Evolutionary conservation across 371 early-diverging fungal species (phyloP), one percentile per base, ranked within the genome.

Genomic region (Coemansia sp.): DNA sequence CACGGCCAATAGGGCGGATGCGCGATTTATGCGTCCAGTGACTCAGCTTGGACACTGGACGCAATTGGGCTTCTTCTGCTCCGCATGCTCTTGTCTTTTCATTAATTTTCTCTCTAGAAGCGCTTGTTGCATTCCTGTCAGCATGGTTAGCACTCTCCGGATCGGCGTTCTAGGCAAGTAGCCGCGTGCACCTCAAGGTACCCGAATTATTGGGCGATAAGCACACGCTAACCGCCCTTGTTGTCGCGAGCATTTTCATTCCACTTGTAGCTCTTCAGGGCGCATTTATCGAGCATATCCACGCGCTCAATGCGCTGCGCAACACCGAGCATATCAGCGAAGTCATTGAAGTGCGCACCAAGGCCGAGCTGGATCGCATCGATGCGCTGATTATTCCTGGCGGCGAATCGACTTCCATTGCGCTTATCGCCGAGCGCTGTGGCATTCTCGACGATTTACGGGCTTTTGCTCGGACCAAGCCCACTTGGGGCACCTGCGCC

Each of bases 401-500:
- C 38, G 98, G 98, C 36, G 98, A 97, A 70, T 90, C 90, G 7
- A 97, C 96, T 0, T 81, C 97, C 0, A 97, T 97, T 82, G 88
- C 94, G 4, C 75, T 94, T 48, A 86, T 94, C 55, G 95, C 95
- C 8, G 94, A 94, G 65, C 83, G 91, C 37, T 86, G 85, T 37
- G 87, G 87, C 7, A 79, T 93, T 65, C 70, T 92, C 68, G 90
- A 93, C 42, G 83, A 87, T 11, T 77, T 95, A 44, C 83, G 88
- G 50, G 80, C 80, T 31, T 94, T 87, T 82, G 91, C 85, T 53
- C 84, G 80, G 54, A 80, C 68, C 57, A 91, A 86, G 80, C 95
- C 86, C 55, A 88, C 92, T 16, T 97, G 95, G 94, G 98, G 98
- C 16, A 96, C 97, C 48, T 97, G 98, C 74, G 98, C 98, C 18